phyloP scores from a whole-genome alignment of 805 yeast species.

The Yarrowia keelungensis region DNA sequence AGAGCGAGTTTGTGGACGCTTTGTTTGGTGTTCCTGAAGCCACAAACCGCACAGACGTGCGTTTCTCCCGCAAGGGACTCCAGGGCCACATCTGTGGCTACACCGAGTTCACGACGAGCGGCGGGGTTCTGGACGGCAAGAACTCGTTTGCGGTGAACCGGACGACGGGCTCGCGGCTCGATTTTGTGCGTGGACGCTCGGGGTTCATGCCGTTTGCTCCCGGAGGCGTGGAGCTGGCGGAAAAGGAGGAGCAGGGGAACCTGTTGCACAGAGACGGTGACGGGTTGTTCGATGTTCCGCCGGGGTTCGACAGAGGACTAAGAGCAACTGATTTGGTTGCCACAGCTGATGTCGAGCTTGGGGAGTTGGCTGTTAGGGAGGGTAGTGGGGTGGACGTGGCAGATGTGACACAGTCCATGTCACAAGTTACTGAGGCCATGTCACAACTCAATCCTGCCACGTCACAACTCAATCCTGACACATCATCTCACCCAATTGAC shows the following conservation, averaged over 20 bases:
- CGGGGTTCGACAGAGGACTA: no score
- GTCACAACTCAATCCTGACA: not conserved
- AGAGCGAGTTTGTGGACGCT: conserved; percentile 53
- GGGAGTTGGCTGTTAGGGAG: conserved; percentile 18
- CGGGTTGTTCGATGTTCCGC: conserved; percentile 85
- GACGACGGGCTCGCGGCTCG: conserved; percentile 66
- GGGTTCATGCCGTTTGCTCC: conserved; percentile 89
- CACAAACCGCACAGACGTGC: conserved; percentile 66
- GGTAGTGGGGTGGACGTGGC: no score
- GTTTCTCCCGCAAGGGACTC: conserved; percentile 78
- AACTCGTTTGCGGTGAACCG: conserved; percentile 78
- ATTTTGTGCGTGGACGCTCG: conserved; percentile 71
- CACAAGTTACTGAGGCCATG: no score
- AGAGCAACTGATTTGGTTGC: no score
- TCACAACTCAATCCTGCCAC: no score
- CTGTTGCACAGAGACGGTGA: conserved; percentile 67
- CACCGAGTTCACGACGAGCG: conserved; percentile 61
- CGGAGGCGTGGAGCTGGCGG: conserved; percentile 68
- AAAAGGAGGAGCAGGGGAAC: conserved; percentile 44
- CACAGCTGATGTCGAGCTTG: conserved; percentile 10
- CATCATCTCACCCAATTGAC: conserved; percentile 51
- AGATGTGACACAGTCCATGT: no score
- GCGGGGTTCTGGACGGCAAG: conserved; percentile 61
- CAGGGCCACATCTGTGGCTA: conserved; percentile 70
- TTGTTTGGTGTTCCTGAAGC: conserved; percentile 66